Percentiles rank a stretch among this genome's conserved stretches.
These are phyloP conservation scores for Salvia sclarea DNA, from an alignment of 305 asterid genomes.

Conservation along the genomic window DNA sequence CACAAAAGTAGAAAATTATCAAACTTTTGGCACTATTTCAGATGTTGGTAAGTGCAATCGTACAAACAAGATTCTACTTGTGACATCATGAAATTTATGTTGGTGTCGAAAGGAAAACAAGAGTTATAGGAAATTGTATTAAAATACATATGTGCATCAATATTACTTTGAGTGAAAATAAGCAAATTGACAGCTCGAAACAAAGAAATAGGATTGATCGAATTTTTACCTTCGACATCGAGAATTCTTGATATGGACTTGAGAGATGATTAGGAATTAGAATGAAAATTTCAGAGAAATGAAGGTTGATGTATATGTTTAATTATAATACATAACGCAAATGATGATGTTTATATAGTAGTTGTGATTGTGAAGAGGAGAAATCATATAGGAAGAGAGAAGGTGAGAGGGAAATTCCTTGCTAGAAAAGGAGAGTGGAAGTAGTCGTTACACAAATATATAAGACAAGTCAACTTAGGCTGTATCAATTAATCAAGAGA, in stretches of 20 bases:
- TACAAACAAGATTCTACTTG: not conserved
- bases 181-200: not conserved
- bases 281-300: conserved; percentile 32
- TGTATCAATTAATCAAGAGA: not conserved
- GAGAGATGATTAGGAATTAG: conserved; percentile 1
- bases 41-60: not conserved
- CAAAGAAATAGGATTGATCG: not conserved
- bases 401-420: conserved; percentile 17
- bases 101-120: not conserved
- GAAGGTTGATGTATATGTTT: not conserved
- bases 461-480: conserved; percentile 9
- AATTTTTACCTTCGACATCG: conserved; percentile 40
- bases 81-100: not conserved
- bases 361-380: not conserved
- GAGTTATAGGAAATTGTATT: too few species aligned
- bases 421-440: not conserved
- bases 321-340: not conserved
- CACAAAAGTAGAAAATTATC: not conserved
- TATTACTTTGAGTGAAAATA: not conserved
- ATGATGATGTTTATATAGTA: not conserved
- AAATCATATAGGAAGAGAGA: not conserved
- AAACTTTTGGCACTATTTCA: not conserved
- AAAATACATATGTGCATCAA: not conserved
- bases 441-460: not conserved
- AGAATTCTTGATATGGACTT: conserved; percentile 27